Base-by-base conservation (phyloP, 1,284 basidiomycete genomes). In the Vanrija sp. region DNA sequence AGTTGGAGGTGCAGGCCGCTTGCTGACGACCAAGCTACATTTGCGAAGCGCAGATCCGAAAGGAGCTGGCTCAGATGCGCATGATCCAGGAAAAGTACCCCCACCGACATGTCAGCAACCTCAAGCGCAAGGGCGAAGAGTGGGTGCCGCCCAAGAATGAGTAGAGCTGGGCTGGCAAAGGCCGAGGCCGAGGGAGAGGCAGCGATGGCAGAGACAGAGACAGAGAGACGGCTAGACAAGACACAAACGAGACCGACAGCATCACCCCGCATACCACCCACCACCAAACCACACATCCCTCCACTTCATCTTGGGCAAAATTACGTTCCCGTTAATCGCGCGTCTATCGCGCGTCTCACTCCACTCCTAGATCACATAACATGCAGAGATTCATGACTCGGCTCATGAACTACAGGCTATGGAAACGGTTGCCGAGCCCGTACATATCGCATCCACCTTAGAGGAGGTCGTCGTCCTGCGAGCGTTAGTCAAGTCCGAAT, bases 391-490 rank as follows among this genome's bases (percentile, higher is more conserved):
- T 63, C 58, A 61, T 63, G 56, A 43, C 58, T 61, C 58, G 56
- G 55, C 56, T 40, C 52, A 54, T 52, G 51, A 43, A 46, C 55
- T 57, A 60, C 55, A 56, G 43, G 53, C 51, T 53, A 58, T 43
- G 46, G 52, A 46, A 23, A 42, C 38, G 19, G 40, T 42, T n/a
- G 51, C 51, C 50, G 49, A 51, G 42, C 39, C 38, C 19, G 39
- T 45, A 28, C 23, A 34, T 21, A 48, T 12, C 16, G 19, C 6
- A 5, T 38, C 28, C n/a, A 44, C 21, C 38, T 55, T 72, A 76
- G 50, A 77, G 69, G 63, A 75, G 74, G 65, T 65, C 68, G 58
- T 74, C 73, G 60, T 75, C 73, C 34, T 34, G 34, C 70, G 70
- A 38, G 14, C 42, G 51, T 48, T n/a, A 46, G 50, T 23, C 3